A percentile compares a stretch with the other conserved stretches of the same genome.
Evolutionary conservation across 1,139 yeast genomes (phyloP).

Genomic region (Lodderomyces jiufengensis): DNA sequence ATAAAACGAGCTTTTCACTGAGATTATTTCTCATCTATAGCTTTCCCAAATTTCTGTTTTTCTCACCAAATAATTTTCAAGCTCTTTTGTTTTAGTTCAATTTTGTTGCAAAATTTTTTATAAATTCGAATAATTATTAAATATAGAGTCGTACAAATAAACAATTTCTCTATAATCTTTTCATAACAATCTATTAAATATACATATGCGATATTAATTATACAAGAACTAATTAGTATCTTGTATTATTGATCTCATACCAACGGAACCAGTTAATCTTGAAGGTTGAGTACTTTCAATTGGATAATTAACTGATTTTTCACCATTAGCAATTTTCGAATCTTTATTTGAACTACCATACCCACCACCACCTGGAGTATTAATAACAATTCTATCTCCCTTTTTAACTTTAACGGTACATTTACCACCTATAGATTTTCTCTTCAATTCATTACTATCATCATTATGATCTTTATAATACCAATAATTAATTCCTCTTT

Average conservation of each 20-base stretch:
- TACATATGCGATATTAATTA: too few species aligned
- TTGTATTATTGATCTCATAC: constrained; percentile 29
- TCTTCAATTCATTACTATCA: constrained; percentile 21
- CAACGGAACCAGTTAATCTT: constrained; percentile 37
- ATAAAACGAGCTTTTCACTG: too few species aligned
- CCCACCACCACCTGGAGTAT: constrained; percentile 53
- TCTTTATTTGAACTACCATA: constrained; percentile 24
- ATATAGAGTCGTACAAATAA: too few species aligned
- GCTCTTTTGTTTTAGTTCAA: too few species aligned
- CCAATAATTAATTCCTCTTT: constrained; percentile 42
- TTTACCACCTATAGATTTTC: constrained; percentile 40
- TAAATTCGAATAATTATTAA: too few species aligned
- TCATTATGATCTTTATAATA: constrained; percentile 16
- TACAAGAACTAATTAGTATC: constrained; percentile 25
- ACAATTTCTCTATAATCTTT: too few species aligned
- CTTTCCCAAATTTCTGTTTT: too few species aligned
- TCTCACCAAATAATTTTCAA: too few species aligned
- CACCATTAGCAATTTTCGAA: background rate
- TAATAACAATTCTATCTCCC: constrained; percentile 42
- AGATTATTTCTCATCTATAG: too few species aligned
- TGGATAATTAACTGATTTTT: constrained; percentile 19
- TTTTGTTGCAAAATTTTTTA: too few species aligned
- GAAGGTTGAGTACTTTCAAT: constrained; percentile 23
- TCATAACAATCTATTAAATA: too few species aligned
- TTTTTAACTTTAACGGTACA: constrained; percentile 35